Conservation (phyloP, 2,329 filamentous ascomycete species). For the Stachybotrys echinatus region DNA sequence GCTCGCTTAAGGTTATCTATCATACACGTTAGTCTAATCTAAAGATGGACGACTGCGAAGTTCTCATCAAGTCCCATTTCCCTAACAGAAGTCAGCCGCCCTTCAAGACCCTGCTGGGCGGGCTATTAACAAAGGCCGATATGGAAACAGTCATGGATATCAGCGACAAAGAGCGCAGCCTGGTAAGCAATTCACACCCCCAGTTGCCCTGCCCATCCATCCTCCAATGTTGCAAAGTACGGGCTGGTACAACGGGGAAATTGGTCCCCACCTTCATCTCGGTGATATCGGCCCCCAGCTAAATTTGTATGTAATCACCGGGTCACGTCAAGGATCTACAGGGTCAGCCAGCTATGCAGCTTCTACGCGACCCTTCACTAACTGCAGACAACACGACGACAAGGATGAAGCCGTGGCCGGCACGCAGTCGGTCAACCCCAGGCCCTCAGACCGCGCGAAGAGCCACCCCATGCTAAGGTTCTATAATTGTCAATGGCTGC, state of each 20-base stretch:
- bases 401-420: too few species aligned
- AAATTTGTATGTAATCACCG: too few species aligned
- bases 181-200: constrained; percentile 7
- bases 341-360: not conserved
- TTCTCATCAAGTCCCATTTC: constrained; percentile 12
- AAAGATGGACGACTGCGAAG: constrained; percentile 8
- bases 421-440: too few species aligned
- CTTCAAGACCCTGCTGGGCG: constrained; percentile 15
- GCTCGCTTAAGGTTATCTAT: not conserved
- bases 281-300: too few species aligned
- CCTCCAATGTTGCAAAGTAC: too few species aligned
- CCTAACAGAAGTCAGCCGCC: constrained; percentile 4
- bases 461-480: too few species aligned
- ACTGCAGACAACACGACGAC: too few species aligned
- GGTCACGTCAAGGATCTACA: not conserved
- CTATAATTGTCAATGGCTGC: too few species aligned
- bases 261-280: too few species aligned
- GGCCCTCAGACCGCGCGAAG: too few species aligned
- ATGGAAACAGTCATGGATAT: constrained; percentile 7
- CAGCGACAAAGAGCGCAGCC: constrained; percentile 5
- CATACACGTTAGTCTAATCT: constrained; percentile 2
- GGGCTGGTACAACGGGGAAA: too few species aligned
- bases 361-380: not conserved
- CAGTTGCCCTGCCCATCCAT: not conserved
- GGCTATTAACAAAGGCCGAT: constrained; percentile 11